Evolutionary conservation across 108 stramenopile genomes (phyloP), one percentile per base, ranked within the genome.

Genomic region (Fragilariopsis cylindrus): DNA sequence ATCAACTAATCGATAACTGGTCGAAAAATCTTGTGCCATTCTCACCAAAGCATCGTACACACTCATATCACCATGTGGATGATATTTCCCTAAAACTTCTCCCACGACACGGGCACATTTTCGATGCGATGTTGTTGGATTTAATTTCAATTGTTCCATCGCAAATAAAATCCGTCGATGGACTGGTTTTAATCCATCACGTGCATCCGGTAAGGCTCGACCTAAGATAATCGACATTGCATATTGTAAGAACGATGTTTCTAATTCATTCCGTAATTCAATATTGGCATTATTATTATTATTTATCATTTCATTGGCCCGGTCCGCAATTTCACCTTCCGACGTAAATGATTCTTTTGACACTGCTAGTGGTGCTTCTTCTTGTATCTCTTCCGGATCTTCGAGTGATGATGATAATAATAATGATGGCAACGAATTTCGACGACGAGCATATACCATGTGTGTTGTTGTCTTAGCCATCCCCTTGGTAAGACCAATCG

Each of bases 31-130:
- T 75, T 98, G 98, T 30, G 98, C 97, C 89, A 98, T 90, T 43
- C 98, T 80, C 12, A 98, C 98, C 15, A 98, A 78, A 15, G 98
- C 98, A 79, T 98, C 98, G 77, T 98, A 98, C 4, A 98, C 97
- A 19, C 95, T 92, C 71, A 85, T 84, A 78, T 98, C 98, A 41
- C 96, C 94, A 76, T 95, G 92, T 9, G 96, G 96, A 78, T 96
- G 96, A 70, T 85, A 96, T 75, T 96, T 96, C 12, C 95, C 95
- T 52, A 96, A 70, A 0, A 98, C 97, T 84, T 98, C 98, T 7
- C 98, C 98, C 15, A 98, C 98, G 42, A 98, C 97, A 58, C 98
- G 89, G 39, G 97, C 98, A 74, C 96, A 98, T 80, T 98, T 98
- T n/a, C 98, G 85, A 83, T 96, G 93, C n/a, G 80, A 58, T 8